Conservation (phyloP, 805 yeast species). For the Metschnikowia henanensis region DNA sequence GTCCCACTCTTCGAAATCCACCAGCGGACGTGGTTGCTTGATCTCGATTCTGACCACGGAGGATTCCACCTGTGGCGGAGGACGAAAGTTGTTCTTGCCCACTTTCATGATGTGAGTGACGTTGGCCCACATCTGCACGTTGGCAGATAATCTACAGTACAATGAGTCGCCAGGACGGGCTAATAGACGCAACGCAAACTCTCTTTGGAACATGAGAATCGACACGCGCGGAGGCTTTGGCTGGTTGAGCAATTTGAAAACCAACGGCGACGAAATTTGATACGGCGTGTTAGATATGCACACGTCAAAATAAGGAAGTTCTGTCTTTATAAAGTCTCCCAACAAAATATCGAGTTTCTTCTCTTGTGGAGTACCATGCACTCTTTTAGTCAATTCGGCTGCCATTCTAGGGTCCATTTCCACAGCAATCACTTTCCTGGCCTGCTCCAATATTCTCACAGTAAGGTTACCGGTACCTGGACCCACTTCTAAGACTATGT, state of each 20-base stretch:
- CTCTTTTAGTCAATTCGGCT: slow-evolving; percentile 95
- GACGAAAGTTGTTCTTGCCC: slow-evolving; percentile 93
- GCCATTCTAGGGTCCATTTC: slow-evolving; percentile 99
- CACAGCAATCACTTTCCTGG: slow-evolving; percentile 90
- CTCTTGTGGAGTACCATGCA: slow-evolving; percentile 93
- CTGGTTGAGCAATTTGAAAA: slow-evolving; percentile 85
- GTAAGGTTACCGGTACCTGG: slow-evolving; percentile 99
- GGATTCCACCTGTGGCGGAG: slow-evolving; percentile 98
- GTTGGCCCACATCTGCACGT: slow-evolving; percentile 99
- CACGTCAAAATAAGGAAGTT: slow-evolving; percentile 90
- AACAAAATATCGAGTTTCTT: slow-evolving; percentile 87
- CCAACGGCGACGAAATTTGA: slow-evolving; percentile 95
- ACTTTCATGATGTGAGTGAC: slow-evolving; percentile 99
- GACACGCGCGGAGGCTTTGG: slow-evolving; percentile 95
- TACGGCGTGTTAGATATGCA: slow-evolving; percentile 98
- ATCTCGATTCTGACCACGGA: slow-evolving; percentile 93
- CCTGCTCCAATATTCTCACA: slow-evolving; percentile 87
- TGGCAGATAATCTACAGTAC: slow-evolving; percentile 91
- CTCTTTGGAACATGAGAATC: slow-evolving; percentile 96
- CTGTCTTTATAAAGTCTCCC: slow-evolving; percentile 96
- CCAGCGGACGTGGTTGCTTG: slow-evolving; percentile 89
- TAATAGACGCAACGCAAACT: slow-evolving; percentile 87
- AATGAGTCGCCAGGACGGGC: slow-evolving; percentile 97
- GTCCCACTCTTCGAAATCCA: slow-evolving; percentile 96
- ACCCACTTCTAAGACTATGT: slow-evolving; percentile 92